phyloP scores from a whole-genome alignment of 768 basidiomycete species.

The Pulveroboletus sp. region DNA sequence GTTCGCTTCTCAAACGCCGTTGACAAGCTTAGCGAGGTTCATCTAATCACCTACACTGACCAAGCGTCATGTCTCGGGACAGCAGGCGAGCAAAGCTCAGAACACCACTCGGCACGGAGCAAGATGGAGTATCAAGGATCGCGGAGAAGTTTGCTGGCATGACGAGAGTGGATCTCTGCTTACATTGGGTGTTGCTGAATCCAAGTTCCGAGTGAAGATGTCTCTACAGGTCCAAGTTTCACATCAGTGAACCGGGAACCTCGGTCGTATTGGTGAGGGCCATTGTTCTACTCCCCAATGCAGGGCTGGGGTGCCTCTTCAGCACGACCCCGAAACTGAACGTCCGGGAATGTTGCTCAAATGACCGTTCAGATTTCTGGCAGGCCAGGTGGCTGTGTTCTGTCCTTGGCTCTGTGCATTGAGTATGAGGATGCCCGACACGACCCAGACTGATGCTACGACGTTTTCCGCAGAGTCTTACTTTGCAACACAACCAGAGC shows the following conservation, averaged over 20 bases:
- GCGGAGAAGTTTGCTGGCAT: no score
- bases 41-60: not conserved
- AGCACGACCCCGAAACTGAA: no score
- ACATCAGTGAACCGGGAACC: no score
- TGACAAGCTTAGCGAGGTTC: no score
- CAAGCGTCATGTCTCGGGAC: not conserved
- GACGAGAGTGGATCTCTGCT: no score
- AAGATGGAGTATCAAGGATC: not conserved
- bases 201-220: no score
- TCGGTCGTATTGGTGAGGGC: no score
- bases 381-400: constrained; percentile 12
- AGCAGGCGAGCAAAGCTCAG: not conserved
- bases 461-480: constrained; percentile 84
- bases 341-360: not conserved
- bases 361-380: not conserved
- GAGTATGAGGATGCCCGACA: constrained; percentile 15
- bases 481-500: constrained; percentile 83
- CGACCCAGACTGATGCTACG: constrained; percentile 9
- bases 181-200: no score
- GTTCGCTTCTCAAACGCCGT: no score
- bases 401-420: not conserved
- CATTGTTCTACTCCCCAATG: no score
- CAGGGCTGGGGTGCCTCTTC: no score
- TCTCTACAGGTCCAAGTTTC: no score
- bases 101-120: not conserved